Evolutionary conservation across 164 flowering plant genomes (phyloP).

Genomic region (Macadamia tetraphylla): DNA sequence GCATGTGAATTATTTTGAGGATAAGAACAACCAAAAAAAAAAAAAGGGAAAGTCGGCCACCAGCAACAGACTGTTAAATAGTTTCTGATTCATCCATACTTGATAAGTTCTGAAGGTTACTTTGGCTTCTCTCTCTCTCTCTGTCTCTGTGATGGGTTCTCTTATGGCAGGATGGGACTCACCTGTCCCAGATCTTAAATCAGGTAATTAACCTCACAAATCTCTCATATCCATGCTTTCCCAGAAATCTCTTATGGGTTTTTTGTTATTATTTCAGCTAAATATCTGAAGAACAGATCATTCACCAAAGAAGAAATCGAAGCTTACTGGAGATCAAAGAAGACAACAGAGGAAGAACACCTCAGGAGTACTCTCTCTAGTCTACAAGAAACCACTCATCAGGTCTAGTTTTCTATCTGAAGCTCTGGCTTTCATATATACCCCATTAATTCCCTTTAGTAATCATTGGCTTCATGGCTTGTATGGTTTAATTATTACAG

Average conservation of each 20-base stretch:
- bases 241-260: not conserved
- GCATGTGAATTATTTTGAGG: not conserved
- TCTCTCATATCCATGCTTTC: not conserved
- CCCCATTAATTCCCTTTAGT: not conserved
- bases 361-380: not conserved
- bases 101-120: not conserved
- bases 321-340: not conserved
- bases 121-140: too few relatives aligned
- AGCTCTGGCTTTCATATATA: not conserved
- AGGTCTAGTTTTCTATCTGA: not conserved
- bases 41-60: not conserved
- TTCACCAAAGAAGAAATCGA: not conserved
- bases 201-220: conserved; percentile 28
- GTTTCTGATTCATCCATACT: conserved; percentile 1
- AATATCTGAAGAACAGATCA: not conserved
- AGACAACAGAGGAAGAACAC: not conserved
- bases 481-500: conserved; percentile 13
- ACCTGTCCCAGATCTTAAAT: conserved; percentile 37
- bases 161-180: conserved; percentile 84
- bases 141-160: conserved; percentile 62
- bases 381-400: conserved; percentile 6
- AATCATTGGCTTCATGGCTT: not conserved
- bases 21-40: conserved; percentile 3
- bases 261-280: not conserved
- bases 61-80: not conserved